Evolutionary conservation across 2,329 filamentous ascomycete genomes (phyloP).

Genomic region (Ceratocystis cubensis): DNA sequence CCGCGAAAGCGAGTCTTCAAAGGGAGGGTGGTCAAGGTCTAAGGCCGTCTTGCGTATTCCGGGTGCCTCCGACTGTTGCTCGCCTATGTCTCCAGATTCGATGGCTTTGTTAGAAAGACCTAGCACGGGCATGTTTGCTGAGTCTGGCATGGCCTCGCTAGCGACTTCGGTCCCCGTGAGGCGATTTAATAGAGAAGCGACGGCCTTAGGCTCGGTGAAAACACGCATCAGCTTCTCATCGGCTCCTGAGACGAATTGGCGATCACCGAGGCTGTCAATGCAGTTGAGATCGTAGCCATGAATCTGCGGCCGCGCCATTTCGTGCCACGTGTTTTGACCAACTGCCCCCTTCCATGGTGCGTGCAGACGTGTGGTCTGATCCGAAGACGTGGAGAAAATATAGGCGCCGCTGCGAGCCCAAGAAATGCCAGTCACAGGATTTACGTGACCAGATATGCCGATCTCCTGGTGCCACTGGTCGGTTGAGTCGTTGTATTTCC

Average conservation of each 20-base stretch:
- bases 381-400: constrained; percentile 74
- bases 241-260: constrained; percentile 82
- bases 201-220: constrained; percentile 76
- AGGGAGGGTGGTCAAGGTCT: constrained; percentile 59
- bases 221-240: constrained; percentile 97
- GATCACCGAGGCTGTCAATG: constrained; percentile 59
- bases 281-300: constrained; percentile 98
- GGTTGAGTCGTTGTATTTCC: constrained; percentile 49
- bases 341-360: constrained; percentile 54
- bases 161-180: constrained; percentile 42
- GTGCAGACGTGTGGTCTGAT: constrained; percentile 86
- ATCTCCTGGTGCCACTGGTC: constrained; percentile 66
- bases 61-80: constrained; percentile 24
- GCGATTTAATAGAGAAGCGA: constrained; percentile 58
- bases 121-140: constrained; percentile 87
- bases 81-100: constrained; percentile 41
- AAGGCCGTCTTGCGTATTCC: constrained; percentile 46
- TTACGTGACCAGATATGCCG: constrained; percentile 73
- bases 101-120: constrained; percentile 94
- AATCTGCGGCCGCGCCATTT: constrained; percentile 90
- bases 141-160: constrained; percentile 54
- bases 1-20: constrained; percentile 79
- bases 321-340: constrained; percentile 61
- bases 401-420: constrained; percentile 78
- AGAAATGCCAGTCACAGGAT: constrained; percentile 64